These are phyloP conservation scores for Blastomyces gilchristii DNA, from an alignment of 2,329 filamentous ascomycete species.

Conservation along the genomic window DNA sequence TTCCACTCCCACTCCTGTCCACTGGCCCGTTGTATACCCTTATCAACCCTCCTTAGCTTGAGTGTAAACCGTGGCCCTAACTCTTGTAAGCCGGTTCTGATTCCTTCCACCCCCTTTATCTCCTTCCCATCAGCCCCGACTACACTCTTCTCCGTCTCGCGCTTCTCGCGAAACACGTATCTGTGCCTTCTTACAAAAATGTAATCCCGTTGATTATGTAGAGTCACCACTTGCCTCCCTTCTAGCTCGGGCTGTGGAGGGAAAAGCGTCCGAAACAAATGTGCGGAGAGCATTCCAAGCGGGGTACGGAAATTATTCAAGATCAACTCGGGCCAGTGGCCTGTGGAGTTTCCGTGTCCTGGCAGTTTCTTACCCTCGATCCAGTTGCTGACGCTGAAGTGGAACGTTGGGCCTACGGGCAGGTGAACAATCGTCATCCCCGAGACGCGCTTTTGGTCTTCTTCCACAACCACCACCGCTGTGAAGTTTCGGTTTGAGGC, in stretches of 20 bases:
- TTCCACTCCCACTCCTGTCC: constrained; percentile 96
- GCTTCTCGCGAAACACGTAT: constrained; percentile 87
- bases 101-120: constrained; percentile 72
- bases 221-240: constrained; percentile 78
- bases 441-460: constrained; percentile 76
- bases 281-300: constrained; percentile 75
- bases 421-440: constrained; percentile 78
- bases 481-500: constrained; percentile 75
- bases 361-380: constrained; percentile 77
- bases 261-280: constrained; percentile 70
- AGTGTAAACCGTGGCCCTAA: constrained; percentile 73
- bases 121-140: constrained; percentile 70
- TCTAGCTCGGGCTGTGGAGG: constrained; percentile 72
- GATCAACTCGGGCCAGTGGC: constrained; percentile 80
- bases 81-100: constrained; percentile 82
- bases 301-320: constrained; percentile 94
- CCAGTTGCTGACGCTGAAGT: constrained; percentile 86
- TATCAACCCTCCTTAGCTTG: constrained; percentile 83
- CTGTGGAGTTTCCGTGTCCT: constrained; percentile 81
- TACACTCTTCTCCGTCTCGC: constrained; percentile 75
- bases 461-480: constrained; percentile 71
- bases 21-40: constrained; percentile 66
- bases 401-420: constrained; percentile 78
- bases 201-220: constrained; percentile 93
- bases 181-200: constrained; percentile 86